These are phyloP conservation scores for Chrysoporthe deuterocubensis DNA, from an alignment of 2,329 filamentous ascomycete species.

Conservation along the genomic window DNA sequence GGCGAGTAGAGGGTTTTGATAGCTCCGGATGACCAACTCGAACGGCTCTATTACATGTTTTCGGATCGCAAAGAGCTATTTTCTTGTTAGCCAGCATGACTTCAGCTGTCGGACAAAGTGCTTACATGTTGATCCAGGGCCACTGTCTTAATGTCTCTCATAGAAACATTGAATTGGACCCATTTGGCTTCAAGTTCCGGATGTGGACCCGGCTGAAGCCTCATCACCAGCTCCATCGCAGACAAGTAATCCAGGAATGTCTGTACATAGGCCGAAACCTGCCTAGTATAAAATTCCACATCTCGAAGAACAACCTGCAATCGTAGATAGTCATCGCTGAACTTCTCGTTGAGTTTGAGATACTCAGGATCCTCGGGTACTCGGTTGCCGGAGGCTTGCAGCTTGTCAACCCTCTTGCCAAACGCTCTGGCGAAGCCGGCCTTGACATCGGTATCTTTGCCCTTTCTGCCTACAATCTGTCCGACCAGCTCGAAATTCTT, in stretches of 20 bases:
- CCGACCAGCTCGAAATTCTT: constrained; percentile 92
- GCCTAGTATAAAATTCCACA: constrained; percentile 89
- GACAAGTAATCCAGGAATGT: constrained; percentile 80
- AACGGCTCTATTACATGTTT: constrained; percentile 78
- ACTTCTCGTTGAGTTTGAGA: constrained; percentile 79
- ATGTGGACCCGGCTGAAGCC: constrained; percentile 70
- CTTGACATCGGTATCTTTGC: constrained; percentile 86
- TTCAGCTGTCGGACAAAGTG: constrained; percentile 24
- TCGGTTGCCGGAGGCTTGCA: constrained; percentile 65
- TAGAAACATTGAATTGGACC: constrained; percentile 86
- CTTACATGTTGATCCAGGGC: constrained; percentile 84
- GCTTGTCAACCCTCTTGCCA: constrained; percentile 84
- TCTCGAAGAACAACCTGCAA: constrained; percentile 91
- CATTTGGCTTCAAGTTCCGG: constrained; percentile 92
- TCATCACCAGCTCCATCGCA: constrained; percentile 83
- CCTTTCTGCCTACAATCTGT: constrained; percentile 82
- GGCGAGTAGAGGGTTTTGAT: constrained; percentile 81
- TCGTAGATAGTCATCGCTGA: constrained; percentile 89
- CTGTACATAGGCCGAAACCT: constrained; percentile 77
- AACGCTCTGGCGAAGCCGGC: constrained; percentile 87
- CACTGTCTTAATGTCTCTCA: constrained; percentile 82
- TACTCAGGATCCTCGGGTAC: constrained; percentile 82
- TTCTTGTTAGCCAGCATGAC: constrained; percentile 33
- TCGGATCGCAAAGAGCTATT: constrained; percentile 66
- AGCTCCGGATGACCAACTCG: constrained; percentile 49